phyloP scores from a whole-genome alignment of 2,329 filamentous ascomycete species.

The Phialocephala sp. region DNA sequence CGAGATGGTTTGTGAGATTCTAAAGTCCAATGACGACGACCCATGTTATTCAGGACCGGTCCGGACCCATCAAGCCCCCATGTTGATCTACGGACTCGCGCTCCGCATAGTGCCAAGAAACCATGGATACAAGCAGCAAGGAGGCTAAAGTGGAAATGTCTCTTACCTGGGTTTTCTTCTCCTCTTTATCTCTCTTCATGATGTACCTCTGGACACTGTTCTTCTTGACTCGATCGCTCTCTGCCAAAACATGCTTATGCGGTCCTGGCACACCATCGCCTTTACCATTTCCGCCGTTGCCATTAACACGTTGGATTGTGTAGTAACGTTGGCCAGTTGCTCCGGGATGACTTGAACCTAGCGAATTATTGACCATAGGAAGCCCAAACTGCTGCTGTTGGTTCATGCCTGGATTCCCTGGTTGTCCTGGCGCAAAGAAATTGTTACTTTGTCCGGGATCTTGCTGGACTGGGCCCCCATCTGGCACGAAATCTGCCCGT shows the following conservation, averaged over 20 bases:
- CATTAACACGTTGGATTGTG: conserved; percentile 79
- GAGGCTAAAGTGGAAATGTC: not conserved
- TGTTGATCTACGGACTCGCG: conserved; percentile 15
- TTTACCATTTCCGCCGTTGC: conserved; percentile 75
- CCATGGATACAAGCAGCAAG: conserved; percentile 9
- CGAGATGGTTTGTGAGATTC: not conserved
- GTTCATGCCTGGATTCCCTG: conserved; percentile 31
- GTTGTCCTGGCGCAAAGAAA: conserved; percentile 40
- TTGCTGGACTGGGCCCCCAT: conserved; percentile 35
- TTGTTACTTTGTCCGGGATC: conserved; percentile 38
- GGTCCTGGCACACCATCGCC: conserved; percentile 71
- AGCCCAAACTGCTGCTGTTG: conserved; percentile 48
- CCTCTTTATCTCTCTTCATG: conserved; percentile 68
- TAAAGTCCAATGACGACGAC: conserved; percentile 3
- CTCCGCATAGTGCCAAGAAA: conserved; percentile 12
- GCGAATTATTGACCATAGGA: conserved; percentile 46
- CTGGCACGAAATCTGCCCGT: conserved; percentile 41
- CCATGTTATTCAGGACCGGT: not conserved
- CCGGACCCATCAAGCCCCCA: not conserved
- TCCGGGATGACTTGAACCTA: conserved; percentile 53
- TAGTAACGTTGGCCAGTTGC: conserved; percentile 64
- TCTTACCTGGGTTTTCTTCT: conserved; percentile 64
- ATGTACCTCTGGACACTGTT: conserved; percentile 74
- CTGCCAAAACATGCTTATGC: conserved; percentile 76
- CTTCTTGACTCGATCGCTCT: conserved; percentile 82